These are phyloP conservation scores for Hypoxylon sp. DNA, from an alignment of 2,329 filamentous ascomycete species.

Conservation along the genomic window DNA sequence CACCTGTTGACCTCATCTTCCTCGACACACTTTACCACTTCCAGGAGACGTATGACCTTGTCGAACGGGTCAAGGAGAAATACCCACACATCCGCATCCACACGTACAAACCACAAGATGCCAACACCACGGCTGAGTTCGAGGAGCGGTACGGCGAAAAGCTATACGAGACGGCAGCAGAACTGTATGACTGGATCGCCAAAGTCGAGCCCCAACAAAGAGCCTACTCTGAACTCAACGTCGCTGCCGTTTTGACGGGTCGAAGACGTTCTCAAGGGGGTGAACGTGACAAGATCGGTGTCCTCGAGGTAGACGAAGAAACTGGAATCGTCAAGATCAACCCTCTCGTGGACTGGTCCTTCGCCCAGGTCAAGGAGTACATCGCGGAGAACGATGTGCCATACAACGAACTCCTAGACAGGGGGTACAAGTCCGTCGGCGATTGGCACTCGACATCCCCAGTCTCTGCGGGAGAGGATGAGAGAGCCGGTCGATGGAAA, in stretches of 20 bases:
- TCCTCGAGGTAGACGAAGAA: slow-evolving; percentile 92
- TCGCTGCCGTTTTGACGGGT: slow-evolving; percentile 92
- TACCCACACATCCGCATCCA: slow-evolving; percentile 88
- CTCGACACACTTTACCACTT: slow-evolving; percentile 89
- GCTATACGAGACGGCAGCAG: slow-evolving; percentile 87
- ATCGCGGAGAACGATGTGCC: slow-evolving; percentile 89
- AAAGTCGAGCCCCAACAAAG: slow-evolving; percentile 97
- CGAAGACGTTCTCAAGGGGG: slow-evolving; percentile 93
- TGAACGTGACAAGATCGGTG: slow-evolving; percentile 88
- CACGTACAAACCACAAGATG: slow-evolving; percentile 88
- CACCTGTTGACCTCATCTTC: slow-evolving; percentile 78
- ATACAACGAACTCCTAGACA: slow-evolving; percentile 91
- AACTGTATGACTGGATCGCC: slow-evolving; percentile 96
- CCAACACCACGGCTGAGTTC: slow-evolving; percentile 81
- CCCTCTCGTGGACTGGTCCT: slow-evolving; percentile 94
- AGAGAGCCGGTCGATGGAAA: slow-evolving; percentile 97
- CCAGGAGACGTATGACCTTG: slow-evolving; percentile 79
- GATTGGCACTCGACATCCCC: slow-evolving; percentile 98
- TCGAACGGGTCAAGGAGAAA: slow-evolving; percentile 79
- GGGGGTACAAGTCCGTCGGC: slow-evolving; percentile 97
- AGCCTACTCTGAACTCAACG: slow-evolving; percentile 87
- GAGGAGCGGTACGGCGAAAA: slow-evolving; percentile 84
- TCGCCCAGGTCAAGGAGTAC: slow-evolving; percentile 90
- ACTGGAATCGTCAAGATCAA: slow-evolving; percentile 96
- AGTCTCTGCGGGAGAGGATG: slow-evolving; percentile 91